A percentile compares a stretch with the other conserved stretches of the same genome.
phyloP scores from a whole-genome alignment of 495 filamentous ascomycete species.

The Elaphomyces granulatus region DNA sequence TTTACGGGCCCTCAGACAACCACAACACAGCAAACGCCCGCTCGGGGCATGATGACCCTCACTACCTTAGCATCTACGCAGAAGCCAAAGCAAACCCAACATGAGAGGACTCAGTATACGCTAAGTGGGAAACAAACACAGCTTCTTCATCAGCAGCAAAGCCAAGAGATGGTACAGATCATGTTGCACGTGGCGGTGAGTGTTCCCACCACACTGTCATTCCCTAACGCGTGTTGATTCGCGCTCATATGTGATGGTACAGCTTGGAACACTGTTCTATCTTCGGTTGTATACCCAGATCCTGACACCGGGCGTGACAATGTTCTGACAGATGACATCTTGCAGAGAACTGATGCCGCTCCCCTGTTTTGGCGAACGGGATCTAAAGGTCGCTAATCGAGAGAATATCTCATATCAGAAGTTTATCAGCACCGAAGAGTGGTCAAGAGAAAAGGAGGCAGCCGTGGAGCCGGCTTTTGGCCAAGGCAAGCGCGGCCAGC shows the following conservation, averaged over 20 bases:
- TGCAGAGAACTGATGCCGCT: slow-evolving; percentile 24
- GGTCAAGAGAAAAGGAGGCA: neutral
- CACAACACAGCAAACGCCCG: slow-evolving; percentile 7
- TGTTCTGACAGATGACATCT: slow-evolving; percentile 2
- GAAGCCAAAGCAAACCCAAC: slow-evolving; percentile 8
- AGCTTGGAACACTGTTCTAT: slow-evolving; percentile 22
- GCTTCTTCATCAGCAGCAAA: slow-evolving; percentile 25
- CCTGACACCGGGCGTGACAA: neutral
- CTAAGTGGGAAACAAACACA: neutral
- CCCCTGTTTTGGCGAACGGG: slow-evolving; percentile 17
- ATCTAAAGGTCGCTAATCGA: slow-evolving; percentile 12
- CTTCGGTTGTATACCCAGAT: slow-evolving; percentile 14
- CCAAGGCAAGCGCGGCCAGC: slow-evolving; percentile 12
- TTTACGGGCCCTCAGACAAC: slow-evolving; percentile 9
- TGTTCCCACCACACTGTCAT: neutral
- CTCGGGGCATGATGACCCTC: neutral
- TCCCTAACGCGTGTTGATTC: slow-evolving; percentile 7
- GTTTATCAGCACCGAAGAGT: slow-evolving; percentile 10
- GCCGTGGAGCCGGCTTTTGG: slow-evolving; percentile 9
- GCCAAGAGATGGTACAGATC: slow-evolving; percentile 34
- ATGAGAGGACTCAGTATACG: slow-evolving; percentile 6
- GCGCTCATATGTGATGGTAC: neutral
- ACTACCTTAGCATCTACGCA: neutral
- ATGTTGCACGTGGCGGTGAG: slow-evolving; percentile 29
- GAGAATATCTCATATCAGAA: slow-evolving; percentile 16